phyloP scores from a whole-genome alignment of 768 basidiomycete genomes.

The Boletus fagicola region DNA sequence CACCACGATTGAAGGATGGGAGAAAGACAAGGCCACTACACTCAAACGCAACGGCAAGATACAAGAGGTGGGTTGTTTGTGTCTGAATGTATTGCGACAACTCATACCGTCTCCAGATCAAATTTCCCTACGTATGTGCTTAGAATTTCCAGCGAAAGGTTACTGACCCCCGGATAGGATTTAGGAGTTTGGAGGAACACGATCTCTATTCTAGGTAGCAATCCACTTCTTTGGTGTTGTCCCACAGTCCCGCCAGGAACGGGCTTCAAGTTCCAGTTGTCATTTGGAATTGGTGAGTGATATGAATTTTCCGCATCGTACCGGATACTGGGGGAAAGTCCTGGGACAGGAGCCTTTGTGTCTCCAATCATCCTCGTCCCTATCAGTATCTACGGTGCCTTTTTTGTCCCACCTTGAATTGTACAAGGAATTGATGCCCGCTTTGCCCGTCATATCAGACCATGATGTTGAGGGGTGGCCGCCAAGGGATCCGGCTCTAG shows the following conservation, averaged over 20 bases:
- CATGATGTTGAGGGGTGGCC: constrained; percentile 58
- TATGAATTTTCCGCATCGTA: constrained; percentile 38
- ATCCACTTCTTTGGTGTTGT: constrained; percentile 81
- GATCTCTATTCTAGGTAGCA: constrained; percentile 71
- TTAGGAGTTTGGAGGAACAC: constrained; percentile 75
- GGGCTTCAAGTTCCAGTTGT: constrained; percentile 76
- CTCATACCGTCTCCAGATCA: constrained; percentile 48
- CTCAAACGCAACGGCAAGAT: constrained; percentile 85
- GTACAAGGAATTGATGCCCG: constrained; percentile 9
- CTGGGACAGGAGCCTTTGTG: constrained; percentile 4
- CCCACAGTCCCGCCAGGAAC: constrained; percentile 65
- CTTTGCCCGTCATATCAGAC: constrained; percentile 30
- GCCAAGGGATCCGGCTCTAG: constrained; percentile 57
- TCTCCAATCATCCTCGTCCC: background rate
- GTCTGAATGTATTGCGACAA: background rate
- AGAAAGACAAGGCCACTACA: constrained; percentile 91
- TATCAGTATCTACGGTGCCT: constrained; percentile 5
- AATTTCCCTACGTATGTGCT: constrained; percentile 83
- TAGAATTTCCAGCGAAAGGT: background rate
- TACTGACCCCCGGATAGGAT: constrained; percentile 50
- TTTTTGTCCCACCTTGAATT: background rate
- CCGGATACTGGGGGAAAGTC: constrained; percentile 8
- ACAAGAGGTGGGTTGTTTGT: constrained; percentile 51
- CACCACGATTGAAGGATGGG: constrained; percentile 97
- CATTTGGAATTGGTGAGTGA: constrained; percentile 75